Percentiles rank a stretch among this genome's conserved stretches.
Evolutionary conservation across 345 rosid species (phyloP).

Genomic region (Combretum micranthum): DNA sequence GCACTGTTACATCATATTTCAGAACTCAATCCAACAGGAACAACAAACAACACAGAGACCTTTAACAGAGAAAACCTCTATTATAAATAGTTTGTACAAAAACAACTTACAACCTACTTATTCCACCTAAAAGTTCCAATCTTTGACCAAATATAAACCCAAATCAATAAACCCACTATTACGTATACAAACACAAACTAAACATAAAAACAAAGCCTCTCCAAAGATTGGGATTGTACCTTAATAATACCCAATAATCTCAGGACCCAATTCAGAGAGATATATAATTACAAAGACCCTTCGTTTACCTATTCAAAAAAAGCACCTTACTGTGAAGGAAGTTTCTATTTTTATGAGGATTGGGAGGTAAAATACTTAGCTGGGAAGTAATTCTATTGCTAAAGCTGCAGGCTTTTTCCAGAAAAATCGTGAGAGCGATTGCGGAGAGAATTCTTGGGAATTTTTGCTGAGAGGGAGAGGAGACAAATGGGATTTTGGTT

Average conservation of each 20-base stretch:
- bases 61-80: too few relatives aligned
- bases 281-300: background rate
- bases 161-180: too few relatives aligned
- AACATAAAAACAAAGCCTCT: constrained; percentile 8
- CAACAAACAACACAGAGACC: too few relatives aligned
- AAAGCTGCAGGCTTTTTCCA: constrained; percentile 12
- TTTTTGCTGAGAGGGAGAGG: constrained; percentile 14
- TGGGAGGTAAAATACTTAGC: constrained; percentile 14
- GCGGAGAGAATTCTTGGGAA: constrained; percentile 5
- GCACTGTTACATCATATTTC: too few relatives aligned
- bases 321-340: too few relatives aligned
- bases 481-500: background rate
- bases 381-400: constrained; percentile 9
- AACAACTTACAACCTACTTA: too few relatives aligned
- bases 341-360: background rate
- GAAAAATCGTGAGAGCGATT: constrained; percentile 12
- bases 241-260: constrained; percentile 7
- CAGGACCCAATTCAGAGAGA: constrained; percentile 39
- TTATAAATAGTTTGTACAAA: too few relatives aligned
- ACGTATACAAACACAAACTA: background rate
- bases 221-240: constrained; percentile 23
- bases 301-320: too few relatives aligned
- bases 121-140: too few relatives aligned
- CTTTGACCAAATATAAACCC: too few relatives aligned
- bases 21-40: too few relatives aligned